These are phyloP conservation scores for Cytidiella melzeri DNA, from an alignment of 768 basidiomycete species.

Conservation along the genomic window DNA sequence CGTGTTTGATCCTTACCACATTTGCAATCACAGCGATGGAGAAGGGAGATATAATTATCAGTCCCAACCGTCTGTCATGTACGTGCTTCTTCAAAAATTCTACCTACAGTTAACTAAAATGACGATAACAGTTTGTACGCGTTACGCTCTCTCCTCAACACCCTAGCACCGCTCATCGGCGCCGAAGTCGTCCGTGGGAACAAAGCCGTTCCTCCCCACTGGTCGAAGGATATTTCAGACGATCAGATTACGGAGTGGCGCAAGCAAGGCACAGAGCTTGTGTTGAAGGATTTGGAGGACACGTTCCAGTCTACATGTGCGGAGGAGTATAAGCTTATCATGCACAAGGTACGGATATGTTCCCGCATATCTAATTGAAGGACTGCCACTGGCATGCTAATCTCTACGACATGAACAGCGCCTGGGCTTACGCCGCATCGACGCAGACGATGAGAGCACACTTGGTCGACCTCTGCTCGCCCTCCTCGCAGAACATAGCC, in stretches of 20 bases:
- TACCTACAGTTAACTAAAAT: background rate
- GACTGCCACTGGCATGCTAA: too few relatives aligned
- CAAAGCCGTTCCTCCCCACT: conserved; percentile 49
- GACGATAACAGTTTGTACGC: conserved; percentile 61
- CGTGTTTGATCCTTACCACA: conserved; percentile 74
- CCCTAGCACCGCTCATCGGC: conserved; percentile 82
- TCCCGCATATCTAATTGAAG: too few relatives aligned
- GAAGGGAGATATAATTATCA: conserved; percentile 76
- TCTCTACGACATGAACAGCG: too few relatives aligned
- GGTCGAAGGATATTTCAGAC: conserved; percentile 49
- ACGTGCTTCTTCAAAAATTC: conserved; percentile 18
- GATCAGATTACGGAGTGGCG: conserved; percentile 61
- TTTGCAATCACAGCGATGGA: conserved; percentile 88
- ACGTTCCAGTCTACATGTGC: conserved; percentile 54
- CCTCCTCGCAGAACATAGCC: conserved; percentile 60
- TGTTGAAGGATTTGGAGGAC: conserved; percentile 55
- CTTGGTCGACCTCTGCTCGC: conserved; percentile 67
- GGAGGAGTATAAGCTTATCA: conserved; percentile 56
- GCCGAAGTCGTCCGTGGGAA: conserved; percentile 56
- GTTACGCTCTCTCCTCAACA: conserved; percentile 65
- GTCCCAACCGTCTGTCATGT: conserved; percentile 81
- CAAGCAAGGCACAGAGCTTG: conserved; percentile 43
- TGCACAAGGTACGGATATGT: conserved; percentile 53
- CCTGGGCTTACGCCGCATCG: conserved; percentile 61
- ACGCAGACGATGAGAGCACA: conserved; percentile 50